Conservation (phyloP, 805 yeast species). For the Candida jianshihensis region DNA sequence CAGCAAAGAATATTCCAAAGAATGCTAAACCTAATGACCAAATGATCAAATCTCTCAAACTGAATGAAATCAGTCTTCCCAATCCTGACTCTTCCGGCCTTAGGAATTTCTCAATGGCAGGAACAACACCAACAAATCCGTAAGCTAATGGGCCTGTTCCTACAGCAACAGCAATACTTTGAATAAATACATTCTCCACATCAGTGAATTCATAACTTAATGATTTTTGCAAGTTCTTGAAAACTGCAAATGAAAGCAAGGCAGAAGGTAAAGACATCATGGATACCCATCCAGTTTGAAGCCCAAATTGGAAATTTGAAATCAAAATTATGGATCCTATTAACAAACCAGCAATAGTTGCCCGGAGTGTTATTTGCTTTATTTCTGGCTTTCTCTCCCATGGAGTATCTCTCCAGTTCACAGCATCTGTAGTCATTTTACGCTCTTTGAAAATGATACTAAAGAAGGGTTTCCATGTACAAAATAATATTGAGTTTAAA, state of each 20-base stretch:
- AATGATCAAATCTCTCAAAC: constrained; percentile 48
- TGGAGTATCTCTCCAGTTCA: constrained; percentile 16
- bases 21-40: constrained; percentile 89
- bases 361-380: constrained; percentile 66
- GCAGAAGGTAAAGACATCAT: constrained; percentile 99
- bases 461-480: too few relatives aligned
- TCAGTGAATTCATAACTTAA: constrained; percentile 54
- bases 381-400: constrained; percentile 37
- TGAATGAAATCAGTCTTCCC: constrained; percentile 28
- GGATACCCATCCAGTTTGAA: constrained; percentile 98
- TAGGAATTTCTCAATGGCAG: constrained; percentile 88
- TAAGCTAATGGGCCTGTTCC: constrained; percentile 97
- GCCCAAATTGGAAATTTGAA: constrained; percentile 92
- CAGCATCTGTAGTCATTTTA: neutral
- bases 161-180: constrained; percentile 90
- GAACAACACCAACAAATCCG: constrained; percentile 92
- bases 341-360: constrained; percentile 65
- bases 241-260: constrained; percentile 74
- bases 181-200: constrained; percentile 91
- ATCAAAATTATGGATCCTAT: constrained; percentile 86
- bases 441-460: neutral
- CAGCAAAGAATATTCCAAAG: constrained; percentile 93
- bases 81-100: constrained; percentile 73
- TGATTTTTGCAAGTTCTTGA: constrained; percentile 44
- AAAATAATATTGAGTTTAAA: too few relatives aligned